Conservation (phyloP, 148 eudicot species). For the Chenopodium suecicum region DNA sequence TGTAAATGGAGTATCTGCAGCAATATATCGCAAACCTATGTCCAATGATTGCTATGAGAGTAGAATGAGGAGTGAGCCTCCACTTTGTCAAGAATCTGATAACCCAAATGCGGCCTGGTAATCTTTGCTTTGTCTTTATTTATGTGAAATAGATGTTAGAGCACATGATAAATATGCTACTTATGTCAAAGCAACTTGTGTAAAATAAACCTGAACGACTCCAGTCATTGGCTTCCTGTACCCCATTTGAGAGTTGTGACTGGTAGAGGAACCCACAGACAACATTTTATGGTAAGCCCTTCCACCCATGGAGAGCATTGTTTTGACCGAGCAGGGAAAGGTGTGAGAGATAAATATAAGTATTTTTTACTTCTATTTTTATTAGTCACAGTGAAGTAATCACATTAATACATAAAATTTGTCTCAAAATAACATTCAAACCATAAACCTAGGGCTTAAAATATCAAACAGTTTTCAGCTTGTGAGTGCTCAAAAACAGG, state of each 20-base stretch:
- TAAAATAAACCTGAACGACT: neutral
- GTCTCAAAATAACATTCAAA: neutral
- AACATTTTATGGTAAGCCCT: neutral
- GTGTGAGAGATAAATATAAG: neutral
- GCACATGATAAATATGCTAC: neutral
- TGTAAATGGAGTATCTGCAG: slow-evolving; percentile 56
- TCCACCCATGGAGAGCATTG: neutral
- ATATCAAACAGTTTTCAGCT: neutral
- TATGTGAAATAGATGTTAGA: neutral
- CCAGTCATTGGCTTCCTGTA: neutral
- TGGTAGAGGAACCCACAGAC: neutral
- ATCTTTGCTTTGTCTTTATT: slow-evolving; percentile 5
- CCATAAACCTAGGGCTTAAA: neutral
- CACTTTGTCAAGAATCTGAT: slow-evolving; percentile 46
- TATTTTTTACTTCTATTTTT: too few species aligned
- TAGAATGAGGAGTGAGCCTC: slow-evolving; percentile 45
- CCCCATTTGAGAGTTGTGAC: neutral
- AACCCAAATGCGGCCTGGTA: slow-evolving; percentile 67
- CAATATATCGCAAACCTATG: slow-evolving; percentile 62
- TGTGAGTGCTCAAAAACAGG: neutral
- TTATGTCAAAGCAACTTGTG: neutral
- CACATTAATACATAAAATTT: neutral
- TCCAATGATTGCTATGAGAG: slow-evolving; percentile 69
- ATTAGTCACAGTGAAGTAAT: neutral
- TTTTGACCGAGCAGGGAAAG: neutral